These are phyloP conservation scores for Malassezia vespertilionis DNA, from an alignment of 1,284 basidiomycete genomes.

Conservation along the genomic window DNA sequence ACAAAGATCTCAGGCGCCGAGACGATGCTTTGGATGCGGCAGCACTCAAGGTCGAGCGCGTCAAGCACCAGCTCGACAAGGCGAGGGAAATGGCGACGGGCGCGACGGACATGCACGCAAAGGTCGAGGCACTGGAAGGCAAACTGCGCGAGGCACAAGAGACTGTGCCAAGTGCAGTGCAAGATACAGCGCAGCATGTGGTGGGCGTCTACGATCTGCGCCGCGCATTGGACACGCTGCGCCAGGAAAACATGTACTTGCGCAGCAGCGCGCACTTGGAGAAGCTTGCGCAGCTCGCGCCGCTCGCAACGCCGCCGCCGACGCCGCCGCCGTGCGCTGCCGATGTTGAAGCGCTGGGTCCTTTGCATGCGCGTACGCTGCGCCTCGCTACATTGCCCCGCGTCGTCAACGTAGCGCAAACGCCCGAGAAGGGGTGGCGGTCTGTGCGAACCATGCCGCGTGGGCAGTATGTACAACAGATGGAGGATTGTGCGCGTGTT, in stretches of 20 bases:
- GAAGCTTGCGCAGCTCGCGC: not conserved
- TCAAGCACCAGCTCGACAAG: constrained; percentile 81
- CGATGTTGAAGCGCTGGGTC: not conserved
- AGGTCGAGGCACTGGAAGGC: constrained; percentile 72
- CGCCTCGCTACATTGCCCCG: constrained; percentile 21
- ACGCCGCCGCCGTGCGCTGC: not conserved
- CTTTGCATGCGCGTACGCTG: not conserved
- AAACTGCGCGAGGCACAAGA: constrained; percentile 58
- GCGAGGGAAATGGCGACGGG: constrained; percentile 86
- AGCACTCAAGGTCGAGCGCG: constrained; percentile 80
- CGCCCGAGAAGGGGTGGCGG: no score
- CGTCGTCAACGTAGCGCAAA: constrained; percentile 24
- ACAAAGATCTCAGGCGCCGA: constrained; percentile 60
- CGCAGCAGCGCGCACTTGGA: constrained; percentile 63
- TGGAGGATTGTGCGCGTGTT: not conserved
- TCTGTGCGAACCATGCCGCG: not conserved
- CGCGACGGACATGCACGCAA: constrained; percentile 63
- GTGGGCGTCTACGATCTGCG: constrained; percentile 84
- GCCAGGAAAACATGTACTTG: constrained; percentile 80
- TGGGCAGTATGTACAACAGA: constrained; percentile 1
- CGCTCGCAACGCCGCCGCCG: not conserved
- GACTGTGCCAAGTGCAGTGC: constrained; percentile 23
- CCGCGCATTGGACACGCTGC: constrained; percentile 73
- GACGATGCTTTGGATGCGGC: constrained; percentile 83
- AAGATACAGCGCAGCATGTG: constrained; percentile 51